Conservation (phyloP, 371 early-diverging fungal genomes). For the Nematocida parisii region DNA sequence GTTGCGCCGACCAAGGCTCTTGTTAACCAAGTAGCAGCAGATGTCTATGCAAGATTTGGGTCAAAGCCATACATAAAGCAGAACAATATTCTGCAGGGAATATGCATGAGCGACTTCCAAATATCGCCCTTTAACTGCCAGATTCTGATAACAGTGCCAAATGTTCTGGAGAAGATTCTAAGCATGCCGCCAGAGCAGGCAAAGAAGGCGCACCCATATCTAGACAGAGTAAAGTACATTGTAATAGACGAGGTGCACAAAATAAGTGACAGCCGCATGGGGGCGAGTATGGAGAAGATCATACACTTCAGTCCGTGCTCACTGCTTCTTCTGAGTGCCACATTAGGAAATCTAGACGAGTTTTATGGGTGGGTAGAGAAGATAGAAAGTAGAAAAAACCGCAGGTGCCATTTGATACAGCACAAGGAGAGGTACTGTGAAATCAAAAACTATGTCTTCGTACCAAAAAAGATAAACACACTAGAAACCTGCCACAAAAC, state of each 20-base stretch:
- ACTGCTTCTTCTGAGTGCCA: conserved; percentile 72
- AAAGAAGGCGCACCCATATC: conserved; percentile 33
- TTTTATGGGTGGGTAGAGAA: conserved; percentile 69
- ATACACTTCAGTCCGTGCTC: conserved; percentile 71
- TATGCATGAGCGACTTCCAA: conserved; percentile 66
- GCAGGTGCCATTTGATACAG: conserved; percentile 63
- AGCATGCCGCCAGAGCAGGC: conserved; percentile 47
- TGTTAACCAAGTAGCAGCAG: conserved; percentile 73
- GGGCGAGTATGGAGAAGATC: conserved; percentile 71
- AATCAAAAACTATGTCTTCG: conserved; percentile 66
- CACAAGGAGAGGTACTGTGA: conserved; percentile 70
- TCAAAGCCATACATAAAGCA: conserved; percentile 66
- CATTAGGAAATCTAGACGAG: conserved; percentile 71
- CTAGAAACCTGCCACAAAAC: conserved; percentile 51
- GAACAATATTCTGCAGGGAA: conserved; percentile 67
- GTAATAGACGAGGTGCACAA: conserved; percentile 73
- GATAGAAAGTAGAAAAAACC: conserved; percentile 64
- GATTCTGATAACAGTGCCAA: conserved; percentile 72
- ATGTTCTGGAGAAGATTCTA: conserved; percentile 67
- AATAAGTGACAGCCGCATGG: conserved; percentile 70
- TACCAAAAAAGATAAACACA: conserved; percentile 20
- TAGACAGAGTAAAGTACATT: conserved; percentile 70
- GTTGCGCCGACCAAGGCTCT: conserved; percentile 74
- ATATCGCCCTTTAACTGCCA: conserved; percentile 69
- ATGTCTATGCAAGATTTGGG: conserved; percentile 72